Evolutionary conservation across 257 asterid genomes (phyloP).

Genomic region (Striga asiatica): DNA sequence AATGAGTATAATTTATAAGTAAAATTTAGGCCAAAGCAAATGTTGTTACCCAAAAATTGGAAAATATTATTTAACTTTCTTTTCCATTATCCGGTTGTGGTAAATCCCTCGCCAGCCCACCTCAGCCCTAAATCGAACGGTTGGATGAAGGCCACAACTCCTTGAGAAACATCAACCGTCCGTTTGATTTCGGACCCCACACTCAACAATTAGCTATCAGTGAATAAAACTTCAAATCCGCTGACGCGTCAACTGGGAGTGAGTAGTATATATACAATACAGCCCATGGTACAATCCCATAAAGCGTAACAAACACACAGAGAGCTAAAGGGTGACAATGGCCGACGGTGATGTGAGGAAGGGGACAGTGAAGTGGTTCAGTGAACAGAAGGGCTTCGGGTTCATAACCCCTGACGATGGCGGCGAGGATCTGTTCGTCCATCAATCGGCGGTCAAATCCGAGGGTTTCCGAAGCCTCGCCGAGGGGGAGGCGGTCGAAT

Average conservation of each 20-base stretch:
- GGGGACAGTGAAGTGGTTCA: conserved; percentile 76
- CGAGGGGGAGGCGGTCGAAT: conserved; percentile 58
- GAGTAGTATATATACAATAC: conserved; percentile 3
- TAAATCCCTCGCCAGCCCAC: no score
- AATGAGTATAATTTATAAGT: no score
- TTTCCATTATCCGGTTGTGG: no score
- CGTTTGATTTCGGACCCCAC: conserved; percentile 24
- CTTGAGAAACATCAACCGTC: conserved; percentile 21
- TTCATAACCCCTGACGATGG: conserved; percentile 69
- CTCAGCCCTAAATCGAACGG: conserved; percentile 28
- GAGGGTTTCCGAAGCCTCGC: conserved; percentile 57
- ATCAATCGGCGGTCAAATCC: conserved; percentile 49
- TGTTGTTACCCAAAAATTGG: no score
- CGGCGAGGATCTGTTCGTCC: conserved; percentile 66
- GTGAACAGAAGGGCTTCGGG: conserved; percentile 61
- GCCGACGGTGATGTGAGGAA: conserved; percentile 23
- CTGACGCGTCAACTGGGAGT: conserved; percentile 10
- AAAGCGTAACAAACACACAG: not conserved
- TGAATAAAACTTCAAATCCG: conserved; percentile 22
- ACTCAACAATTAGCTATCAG: conserved; percentile 6
- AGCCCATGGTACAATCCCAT: not conserved
- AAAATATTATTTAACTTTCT: no score
- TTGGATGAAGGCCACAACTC: not conserved
- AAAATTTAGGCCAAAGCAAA: no score
- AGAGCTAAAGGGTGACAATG: conserved; percentile 6